These are phyloP conservation scores for Exophiala spinifera DNA, from an alignment of 2,329 filamentous ascomycete species.

Conservation along the genomic window DNA sequence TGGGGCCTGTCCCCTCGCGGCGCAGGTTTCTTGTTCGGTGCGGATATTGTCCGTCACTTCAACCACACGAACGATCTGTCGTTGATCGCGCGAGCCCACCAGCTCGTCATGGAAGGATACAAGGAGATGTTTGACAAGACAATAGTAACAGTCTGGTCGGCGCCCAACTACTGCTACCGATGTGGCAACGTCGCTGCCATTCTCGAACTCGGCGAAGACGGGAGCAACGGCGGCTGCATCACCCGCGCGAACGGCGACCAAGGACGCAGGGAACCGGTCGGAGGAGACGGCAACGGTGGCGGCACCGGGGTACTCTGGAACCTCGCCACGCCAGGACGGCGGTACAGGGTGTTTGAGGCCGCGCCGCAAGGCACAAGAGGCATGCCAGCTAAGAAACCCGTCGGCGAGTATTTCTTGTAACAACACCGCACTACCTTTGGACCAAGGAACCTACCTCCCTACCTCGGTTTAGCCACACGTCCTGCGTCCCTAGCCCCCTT, in stretches of 20 bases:
- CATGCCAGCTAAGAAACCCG: slow-evolving; percentile 98
- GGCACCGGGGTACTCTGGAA: slow-evolving; percentile 27
- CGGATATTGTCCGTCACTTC: slow-evolving; percentile 93
- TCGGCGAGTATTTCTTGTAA: slow-evolving; percentile 89
- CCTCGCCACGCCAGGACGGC: slow-evolving; percentile 69
- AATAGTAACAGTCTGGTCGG: slow-evolving; percentile 98
- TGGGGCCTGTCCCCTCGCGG: slow-evolving; percentile 94
- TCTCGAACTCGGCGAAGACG: slow-evolving; percentile 70
- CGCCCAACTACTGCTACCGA: slow-evolving; percentile 94
- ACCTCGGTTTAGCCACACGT: too few species aligned
- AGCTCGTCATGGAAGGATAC: slow-evolving; percentile 98
- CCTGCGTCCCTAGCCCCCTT: too few species aligned
- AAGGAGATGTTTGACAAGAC: slow-evolving; percentile 98
- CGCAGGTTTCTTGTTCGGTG: slow-evolving; percentile 91
- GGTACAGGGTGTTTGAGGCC: slow-evolving; percentile 94
- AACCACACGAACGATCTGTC: slow-evolving; percentile 92
- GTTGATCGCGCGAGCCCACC: slow-evolving; percentile 89
- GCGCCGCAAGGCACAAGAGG: slow-evolving; percentile 92
- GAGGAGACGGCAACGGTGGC: slow-evolving; percentile 21
- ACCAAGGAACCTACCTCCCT: too few species aligned
- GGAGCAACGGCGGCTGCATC: slow-evolving; percentile 52
- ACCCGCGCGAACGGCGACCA: slow-evolving; percentile 43
- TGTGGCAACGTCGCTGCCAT: slow-evolving; percentile 96
- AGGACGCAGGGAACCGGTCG: slow-evolving; percentile 36
- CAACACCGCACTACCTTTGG: background rate